These are phyloP conservation scores for Russula sp. DNA, from an alignment of 768 basidiomycete species.

Conservation along the genomic window DNA sequence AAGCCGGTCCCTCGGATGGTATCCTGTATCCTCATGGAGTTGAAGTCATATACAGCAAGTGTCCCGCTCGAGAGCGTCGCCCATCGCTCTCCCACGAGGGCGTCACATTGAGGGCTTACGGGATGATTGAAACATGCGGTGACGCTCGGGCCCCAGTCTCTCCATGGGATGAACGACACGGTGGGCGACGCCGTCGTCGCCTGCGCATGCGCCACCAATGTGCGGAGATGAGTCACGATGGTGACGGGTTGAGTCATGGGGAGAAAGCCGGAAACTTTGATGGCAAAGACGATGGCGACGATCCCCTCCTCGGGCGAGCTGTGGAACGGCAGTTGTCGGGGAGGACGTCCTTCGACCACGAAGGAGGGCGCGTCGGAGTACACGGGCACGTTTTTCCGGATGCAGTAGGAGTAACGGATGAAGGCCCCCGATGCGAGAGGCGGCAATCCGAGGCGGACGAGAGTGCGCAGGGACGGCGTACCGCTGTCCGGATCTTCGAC, in stretches of 20 bases:
- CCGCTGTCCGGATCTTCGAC: neutral
- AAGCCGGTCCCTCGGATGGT: neutral
- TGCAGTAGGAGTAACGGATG: neutral
- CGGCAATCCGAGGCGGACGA: neutral
- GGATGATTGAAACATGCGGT: neutral
- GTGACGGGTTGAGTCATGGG: neutral
- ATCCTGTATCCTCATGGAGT: neutral
- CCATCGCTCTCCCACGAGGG: neutral
- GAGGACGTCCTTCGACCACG: too few species aligned
- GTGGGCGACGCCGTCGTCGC: neutral
- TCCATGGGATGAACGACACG: neutral
- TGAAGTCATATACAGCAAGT: neutral
- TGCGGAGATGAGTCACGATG: neutral
- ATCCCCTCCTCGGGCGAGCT: neutral
- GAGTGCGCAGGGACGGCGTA: neutral
- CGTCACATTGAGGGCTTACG: neutral
- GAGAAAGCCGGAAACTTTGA: neutral
- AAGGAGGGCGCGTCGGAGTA: neutral
- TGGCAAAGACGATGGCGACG: neutral
- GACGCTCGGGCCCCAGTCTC: neutral
- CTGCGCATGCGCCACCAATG: neutral
- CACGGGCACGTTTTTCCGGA: neutral
- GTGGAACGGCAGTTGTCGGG: too few species aligned
- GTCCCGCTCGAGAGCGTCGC: neutral
- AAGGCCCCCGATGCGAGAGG: neutral